Evolutionary conservation across 2,329 filamentous ascomycete species (phyloP), one percentile per base, ranked within the genome.

Genomic region (Ilyonectria sp.): DNA sequence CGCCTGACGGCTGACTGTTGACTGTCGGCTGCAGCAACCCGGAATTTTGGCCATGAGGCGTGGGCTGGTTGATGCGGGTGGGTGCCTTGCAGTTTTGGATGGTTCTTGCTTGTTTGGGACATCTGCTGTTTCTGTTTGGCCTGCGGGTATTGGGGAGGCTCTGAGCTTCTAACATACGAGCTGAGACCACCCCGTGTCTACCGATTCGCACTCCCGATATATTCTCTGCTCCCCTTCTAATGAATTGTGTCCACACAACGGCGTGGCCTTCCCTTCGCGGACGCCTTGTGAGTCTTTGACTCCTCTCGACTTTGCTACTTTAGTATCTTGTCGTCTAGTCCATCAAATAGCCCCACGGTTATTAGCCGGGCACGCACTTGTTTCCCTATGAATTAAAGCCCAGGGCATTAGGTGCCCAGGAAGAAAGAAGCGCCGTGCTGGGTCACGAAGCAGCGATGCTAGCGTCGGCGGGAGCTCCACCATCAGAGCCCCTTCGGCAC

Each of bases 401-500:
- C 47, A 59, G 50, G 63, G 40, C 67, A 64, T 59, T 47, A 60
- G 11, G 50, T 26, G 29, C 43, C 35, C 59, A n/a, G 35, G 31
- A 54, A 57, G 33, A 60, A 44, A 43, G 40, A 43, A 50, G 49
- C 53, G 26, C 31, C 56, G 59, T 65, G 60, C 55, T 43, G 60
- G 60, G 60, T 59, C 53, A 55, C 43, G 52, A 62, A 59, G 60
- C 52, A 68, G 44, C 69, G 71, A 71, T 69, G 69, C 64, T 72
- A 74, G 68, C 50, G 60, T 43, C 44, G 53, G 46, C 69, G 53
- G 63, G 65, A 66, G 55, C 47, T 54, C 65, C 65, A 65, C 40
- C 10, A 33, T 17, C 55, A 62, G 40, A 40, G 31, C 68, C 55
- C 58, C 58, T 73, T 73, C 69, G 72, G 73, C 70, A 75, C 65